Conservation (phyloP, 306 rosid species). For the Leucaena leucocephala region DNA sequence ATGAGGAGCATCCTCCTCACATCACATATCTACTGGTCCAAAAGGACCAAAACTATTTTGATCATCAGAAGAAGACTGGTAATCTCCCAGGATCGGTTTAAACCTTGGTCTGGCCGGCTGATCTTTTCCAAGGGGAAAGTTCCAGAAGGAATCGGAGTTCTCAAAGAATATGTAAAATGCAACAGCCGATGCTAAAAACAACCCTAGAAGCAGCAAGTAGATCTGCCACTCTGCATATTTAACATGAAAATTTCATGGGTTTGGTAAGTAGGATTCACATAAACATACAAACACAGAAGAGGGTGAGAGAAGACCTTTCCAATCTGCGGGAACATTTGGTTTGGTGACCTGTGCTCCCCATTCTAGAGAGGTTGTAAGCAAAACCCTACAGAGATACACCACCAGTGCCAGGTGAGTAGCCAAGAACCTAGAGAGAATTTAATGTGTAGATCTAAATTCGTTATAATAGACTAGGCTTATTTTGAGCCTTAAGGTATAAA, state of each 20-base stretch:
- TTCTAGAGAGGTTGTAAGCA: constrained; percentile 70
- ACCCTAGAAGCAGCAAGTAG: constrained; percentile 71
- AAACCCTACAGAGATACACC: constrained; percentile 59
- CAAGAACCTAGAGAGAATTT: constrained; percentile 24
- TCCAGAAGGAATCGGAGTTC: constrained; percentile 94
- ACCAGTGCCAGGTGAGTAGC: constrained; percentile 13
- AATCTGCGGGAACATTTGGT: constrained; percentile 87
- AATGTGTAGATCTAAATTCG: neutral
- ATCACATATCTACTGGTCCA: constrained; percentile 79
- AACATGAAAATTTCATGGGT: constrained; percentile 17
- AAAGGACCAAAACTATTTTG: constrained; percentile 38
- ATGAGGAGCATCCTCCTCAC: constrained; percentile 20
- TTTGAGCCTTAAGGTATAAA: neutral
- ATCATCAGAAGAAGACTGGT: constrained; percentile 62
- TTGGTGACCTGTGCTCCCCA: constrained; percentile 95
- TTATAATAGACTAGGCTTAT: neutral
- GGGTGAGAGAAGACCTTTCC: constrained; percentile 80
- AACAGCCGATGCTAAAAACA: constrained; percentile 74
- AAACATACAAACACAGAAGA: neutral
- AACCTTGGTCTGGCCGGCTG: constrained; percentile 65
- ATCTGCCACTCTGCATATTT: constrained; percentile 98
- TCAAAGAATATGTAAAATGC: constrained; percentile 79
- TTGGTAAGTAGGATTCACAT: neutral
- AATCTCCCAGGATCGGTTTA: constrained; percentile 49
- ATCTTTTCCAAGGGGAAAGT: constrained; percentile 67